Evolutionary conservation across 495 filamentous ascomycete species (phyloP).

Genomic region (Apiosordaria backusii): DNA sequence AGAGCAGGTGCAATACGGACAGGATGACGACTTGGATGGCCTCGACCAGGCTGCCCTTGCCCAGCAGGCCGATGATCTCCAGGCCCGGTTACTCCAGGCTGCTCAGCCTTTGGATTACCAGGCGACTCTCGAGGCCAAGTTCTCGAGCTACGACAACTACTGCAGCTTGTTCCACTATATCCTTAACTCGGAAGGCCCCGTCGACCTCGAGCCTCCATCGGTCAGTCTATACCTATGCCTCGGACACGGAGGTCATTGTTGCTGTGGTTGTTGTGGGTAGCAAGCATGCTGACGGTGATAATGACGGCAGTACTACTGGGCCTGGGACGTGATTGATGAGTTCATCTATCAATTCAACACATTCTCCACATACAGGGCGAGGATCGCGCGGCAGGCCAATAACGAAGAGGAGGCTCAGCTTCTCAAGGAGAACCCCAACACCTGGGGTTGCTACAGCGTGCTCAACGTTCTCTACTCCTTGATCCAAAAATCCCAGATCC

Average conservation of each 20-base stretch:
- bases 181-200: constrained; percentile 95
- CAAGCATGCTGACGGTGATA: neutral
- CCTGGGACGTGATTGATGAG: constrained; percentile 99
- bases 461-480: constrained; percentile 99
- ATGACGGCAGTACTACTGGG: constrained; percentile 83
- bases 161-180: constrained; percentile 99
- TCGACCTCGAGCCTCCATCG: constrained; percentile 92
- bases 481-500: constrained; percentile 96
- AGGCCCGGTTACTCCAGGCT: constrained; percentile 81
- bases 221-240: constrained; percentile 51
- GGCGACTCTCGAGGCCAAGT: constrained; percentile 90
- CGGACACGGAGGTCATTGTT: neutral
- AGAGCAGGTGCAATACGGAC: constrained; percentile 78
- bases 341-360: constrained; percentile 99
- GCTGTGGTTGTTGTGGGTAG: neutral
- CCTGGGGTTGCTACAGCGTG: constrained; percentile 99
- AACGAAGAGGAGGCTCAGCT: constrained; percentile 86
- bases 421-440: constrained; percentile 93
- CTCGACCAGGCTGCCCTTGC: constrained; percentile 58
- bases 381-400: constrained; percentile 78
- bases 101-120: constrained; percentile 94
- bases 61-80: constrained; percentile 72
- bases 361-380: constrained; percentile 92
- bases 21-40: constrained; percentile 75
- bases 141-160: constrained; percentile 98